These are phyloP conservation scores for Hordeum pubiflorum DNA, from an alignment of 202 grass and related monocot species.

Conservation along the genomic window DNA sequence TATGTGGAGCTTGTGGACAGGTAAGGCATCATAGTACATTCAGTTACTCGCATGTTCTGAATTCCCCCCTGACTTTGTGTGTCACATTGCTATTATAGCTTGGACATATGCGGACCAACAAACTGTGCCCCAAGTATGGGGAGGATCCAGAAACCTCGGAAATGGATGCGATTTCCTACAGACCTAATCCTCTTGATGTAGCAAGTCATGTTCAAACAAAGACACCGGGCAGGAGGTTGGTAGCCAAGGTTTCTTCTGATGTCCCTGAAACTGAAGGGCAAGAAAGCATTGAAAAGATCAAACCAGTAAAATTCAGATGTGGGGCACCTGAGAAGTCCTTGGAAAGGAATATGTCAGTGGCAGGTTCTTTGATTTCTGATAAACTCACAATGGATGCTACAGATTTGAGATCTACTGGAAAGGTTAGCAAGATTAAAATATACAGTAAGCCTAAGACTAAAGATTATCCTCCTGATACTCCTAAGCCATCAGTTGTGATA, in stretches of 20 bases:
- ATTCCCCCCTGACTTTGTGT: conserved; percentile 5
- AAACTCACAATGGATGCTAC: conserved; percentile 38
- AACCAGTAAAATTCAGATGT: conserved; percentile 91
- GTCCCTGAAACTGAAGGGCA: conserved; percentile 45
- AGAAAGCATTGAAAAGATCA: conserved; percentile 56
- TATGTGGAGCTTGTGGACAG: conserved; percentile 93
- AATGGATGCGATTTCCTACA: conserved; percentile 42
- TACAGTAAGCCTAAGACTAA: conserved; percentile 62
- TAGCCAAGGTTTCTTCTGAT: conserved; percentile 61
- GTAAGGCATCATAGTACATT: conserved; percentile 35
- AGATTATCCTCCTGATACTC: conserved; percentile 54
- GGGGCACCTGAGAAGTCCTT: conserved; percentile 67
- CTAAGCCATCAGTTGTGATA: conserved; percentile 78
- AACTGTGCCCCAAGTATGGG: conserved; percentile 86
- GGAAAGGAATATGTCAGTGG: conserved; percentile 53
- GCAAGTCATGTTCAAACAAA: conserved; percentile 51
- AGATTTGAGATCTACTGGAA: conserved; percentile 57
- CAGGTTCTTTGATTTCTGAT: conserved; percentile 55
- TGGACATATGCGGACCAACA: conserved; percentile 98
- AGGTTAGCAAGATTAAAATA: conserved; percentile 85
- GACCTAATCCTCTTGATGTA: conserved; percentile 55
- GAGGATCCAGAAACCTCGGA: conserved; percentile 68
- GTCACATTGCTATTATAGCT: conserved; percentile 46
- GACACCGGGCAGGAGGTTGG: conserved; percentile 56
- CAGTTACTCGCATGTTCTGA: conserved; percentile 6